These are phyloP conservation scores for Secale cereale DNA, from an alignment of 176 grass and related monocot genomes.

Conservation along the genomic window DNA sequence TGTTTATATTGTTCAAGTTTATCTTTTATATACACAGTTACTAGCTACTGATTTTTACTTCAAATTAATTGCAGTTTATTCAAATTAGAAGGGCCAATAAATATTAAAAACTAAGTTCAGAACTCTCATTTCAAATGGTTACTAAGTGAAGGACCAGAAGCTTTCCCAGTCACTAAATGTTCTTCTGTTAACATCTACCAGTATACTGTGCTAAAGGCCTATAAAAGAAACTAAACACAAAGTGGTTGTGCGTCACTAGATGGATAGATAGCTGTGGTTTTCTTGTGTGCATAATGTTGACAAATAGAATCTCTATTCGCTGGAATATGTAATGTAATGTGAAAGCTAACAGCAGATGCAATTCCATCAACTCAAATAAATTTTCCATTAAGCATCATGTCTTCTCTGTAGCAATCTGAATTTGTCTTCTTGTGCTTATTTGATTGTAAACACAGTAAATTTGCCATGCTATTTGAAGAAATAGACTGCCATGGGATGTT, in stretches of 20 bases:
- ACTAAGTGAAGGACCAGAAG: neutral
- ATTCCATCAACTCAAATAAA: no score
- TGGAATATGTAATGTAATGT: no score
- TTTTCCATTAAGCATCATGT: no score
- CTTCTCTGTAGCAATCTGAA: no score
- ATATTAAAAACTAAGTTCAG: constrained; percentile 5
- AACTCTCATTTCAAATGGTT: neutral
- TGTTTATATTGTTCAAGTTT: constrained; percentile 16
- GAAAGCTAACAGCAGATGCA: no score
- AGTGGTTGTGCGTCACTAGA: neutral
- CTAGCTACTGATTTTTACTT: neutral
- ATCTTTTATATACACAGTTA: neutral
- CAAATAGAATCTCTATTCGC: no score
- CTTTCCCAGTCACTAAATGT: neutral
- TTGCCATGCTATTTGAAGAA: no score
- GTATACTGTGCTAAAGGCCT: neutral
- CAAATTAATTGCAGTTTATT: neutral
- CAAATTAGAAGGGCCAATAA: neutral
- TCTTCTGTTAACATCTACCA: neutral
- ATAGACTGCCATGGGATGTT: no score
- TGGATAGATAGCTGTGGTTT: no score
- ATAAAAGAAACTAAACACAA: neutral
- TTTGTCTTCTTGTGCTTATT: no score
- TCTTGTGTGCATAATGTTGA: no score
- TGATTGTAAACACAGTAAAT: no score